Evolutionary conservation across 495 filamentous ascomycete species (phyloP).

Genomic region (Annulohypoxylon nitens): DNA sequence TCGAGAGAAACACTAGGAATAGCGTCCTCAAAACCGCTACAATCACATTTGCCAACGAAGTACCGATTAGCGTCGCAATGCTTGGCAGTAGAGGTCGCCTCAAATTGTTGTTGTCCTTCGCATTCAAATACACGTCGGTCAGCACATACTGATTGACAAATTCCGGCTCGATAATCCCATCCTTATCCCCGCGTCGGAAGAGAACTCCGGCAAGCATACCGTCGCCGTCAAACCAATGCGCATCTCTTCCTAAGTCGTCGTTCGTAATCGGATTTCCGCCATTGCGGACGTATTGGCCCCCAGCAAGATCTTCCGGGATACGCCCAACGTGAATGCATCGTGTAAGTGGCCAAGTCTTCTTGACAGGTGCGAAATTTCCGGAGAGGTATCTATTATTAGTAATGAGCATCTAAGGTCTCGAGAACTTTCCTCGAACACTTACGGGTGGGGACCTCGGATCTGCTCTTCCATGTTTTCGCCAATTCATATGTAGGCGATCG

Average conservation of each 20-base stretch:
- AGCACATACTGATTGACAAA: constrained; percentile 75
- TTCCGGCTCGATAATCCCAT: constrained; percentile 60
- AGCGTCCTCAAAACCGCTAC: constrained; percentile 64
- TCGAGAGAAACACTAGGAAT: constrained; percentile 66
- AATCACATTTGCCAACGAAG: constrained; percentile 59
- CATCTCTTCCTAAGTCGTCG: constrained; percentile 65
- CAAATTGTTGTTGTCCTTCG: constrained; percentile 57
- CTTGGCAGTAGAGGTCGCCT: constrained; percentile 69
- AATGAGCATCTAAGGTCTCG: constrained; percentile 3
- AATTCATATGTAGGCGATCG: not conserved
- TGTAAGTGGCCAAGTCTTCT: constrained; percentile 60
- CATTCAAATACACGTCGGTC: constrained; percentile 71
- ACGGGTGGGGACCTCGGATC: constrained; percentile 28
- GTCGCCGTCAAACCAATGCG: constrained; percentile 80
- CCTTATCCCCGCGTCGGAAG: constrained; percentile 58
- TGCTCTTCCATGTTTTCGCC: constrained; percentile 22
- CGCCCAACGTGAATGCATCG: constrained; percentile 65
- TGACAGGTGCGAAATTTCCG: constrained; percentile 75
- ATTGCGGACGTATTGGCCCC: constrained; percentile 77
- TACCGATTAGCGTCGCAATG: constrained; percentile 71
- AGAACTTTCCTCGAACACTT: constrained; percentile 27
- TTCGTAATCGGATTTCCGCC: constrained; percentile 75
- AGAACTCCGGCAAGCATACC: constrained; percentile 76
- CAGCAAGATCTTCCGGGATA: constrained; percentile 70
- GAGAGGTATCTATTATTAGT: constrained; percentile 58